A percentile compares a stretch with the other conserved stretches of the same genome.
Conservation (phyloP, 148 eudicot species). For the Nepenthes gracilis region DNA sequence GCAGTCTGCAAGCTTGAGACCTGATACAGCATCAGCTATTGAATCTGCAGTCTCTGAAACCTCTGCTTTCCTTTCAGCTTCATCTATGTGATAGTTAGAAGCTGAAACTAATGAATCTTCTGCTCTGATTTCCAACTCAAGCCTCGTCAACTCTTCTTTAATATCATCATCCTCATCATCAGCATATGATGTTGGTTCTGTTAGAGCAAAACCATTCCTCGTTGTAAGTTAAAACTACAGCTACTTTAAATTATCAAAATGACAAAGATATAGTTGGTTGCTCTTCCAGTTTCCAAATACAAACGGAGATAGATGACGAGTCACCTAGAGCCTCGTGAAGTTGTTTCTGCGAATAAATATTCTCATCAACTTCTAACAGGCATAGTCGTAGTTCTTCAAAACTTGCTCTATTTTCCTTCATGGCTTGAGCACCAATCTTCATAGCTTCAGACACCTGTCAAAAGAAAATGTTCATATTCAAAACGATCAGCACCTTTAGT, state of each 20-base stretch:
- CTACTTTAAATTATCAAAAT: background rate
- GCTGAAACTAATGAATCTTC: constrained; percentile 16
- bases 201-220: background rate
- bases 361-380: constrained; percentile 59
- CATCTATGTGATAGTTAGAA: constrained; percentile 10
- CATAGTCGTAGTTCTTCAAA: constrained; percentile 59
- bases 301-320: background rate
- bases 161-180: constrained; percentile 50
- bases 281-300: background rate
- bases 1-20: constrained; percentile 27
- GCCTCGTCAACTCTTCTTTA: constrained; percentile 55
- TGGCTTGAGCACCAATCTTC: constrained; percentile 47
- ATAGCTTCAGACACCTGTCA: constrained; percentile 78
- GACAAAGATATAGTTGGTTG: background rate
- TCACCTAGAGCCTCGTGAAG: constrained; percentile 55
- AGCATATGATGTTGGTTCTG: constrained; percentile 30
- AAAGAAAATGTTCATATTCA: background rate
- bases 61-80: constrained; percentile 10
- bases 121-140: constrained; percentile 39
- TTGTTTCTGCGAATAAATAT: constrained; percentile 40
- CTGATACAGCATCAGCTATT: constrained; percentile 37
- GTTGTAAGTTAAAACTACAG: background rate
- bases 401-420: constrained; percentile 47
- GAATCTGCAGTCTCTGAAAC: constrained; percentile 23
- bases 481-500: constrained; percentile 1